phyloP scores from a whole-genome alignment of 1,284 basidiomycete species.

The Sanghuangporus sanghuang region DNA sequence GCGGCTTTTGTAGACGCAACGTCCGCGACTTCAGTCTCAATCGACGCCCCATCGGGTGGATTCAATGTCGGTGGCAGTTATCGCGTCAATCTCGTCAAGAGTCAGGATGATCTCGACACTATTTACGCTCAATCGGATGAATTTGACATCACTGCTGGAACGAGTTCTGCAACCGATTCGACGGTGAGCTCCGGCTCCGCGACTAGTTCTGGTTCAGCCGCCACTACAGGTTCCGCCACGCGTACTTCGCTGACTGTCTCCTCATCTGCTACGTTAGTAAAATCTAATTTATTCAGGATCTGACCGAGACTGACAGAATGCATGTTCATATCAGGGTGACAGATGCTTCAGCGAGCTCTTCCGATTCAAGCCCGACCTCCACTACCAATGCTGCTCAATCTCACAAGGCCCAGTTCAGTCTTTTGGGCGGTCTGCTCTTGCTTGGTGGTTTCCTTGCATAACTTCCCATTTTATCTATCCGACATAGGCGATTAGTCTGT shows the following conservation, averaged over 20 bases:
- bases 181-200: slow-evolving; percentile 12
- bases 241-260: slow-evolving; percentile 19
- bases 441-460: slow-evolving; percentile 28
- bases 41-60: slow-evolving; percentile 51
- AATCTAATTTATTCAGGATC: neutral
- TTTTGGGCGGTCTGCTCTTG: slow-evolving; percentile 27
- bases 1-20: slow-evolving; percentile 44
- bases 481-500: neutral
- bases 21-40: slow-evolving; percentile 25
- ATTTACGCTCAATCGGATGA: slow-evolving; percentile 59
- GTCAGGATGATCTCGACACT: slow-evolving; percentile 36
- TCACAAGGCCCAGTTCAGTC: slow-evolving; percentile 23
- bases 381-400: slow-evolving; percentile 26
- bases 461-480: neutral
- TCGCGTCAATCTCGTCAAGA: slow-evolving; percentile 66
- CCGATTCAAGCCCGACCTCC: neutral
- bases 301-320: neutral
- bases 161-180: neutral
- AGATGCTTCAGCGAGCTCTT: neutral
- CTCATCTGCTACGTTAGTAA: slow-evolving; percentile 18
- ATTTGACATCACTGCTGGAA: slow-evolving; percentile 28
- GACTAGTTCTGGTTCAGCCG: slow-evolving; percentile 17
- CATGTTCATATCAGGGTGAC: neutral
- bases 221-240: slow-evolving; percentile 19
- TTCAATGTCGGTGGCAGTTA: slow-evolving; percentile 52